Base-by-base conservation (phyloP, 164 flowering plant genomes). In the Nymphaea thermarum region DNA sequence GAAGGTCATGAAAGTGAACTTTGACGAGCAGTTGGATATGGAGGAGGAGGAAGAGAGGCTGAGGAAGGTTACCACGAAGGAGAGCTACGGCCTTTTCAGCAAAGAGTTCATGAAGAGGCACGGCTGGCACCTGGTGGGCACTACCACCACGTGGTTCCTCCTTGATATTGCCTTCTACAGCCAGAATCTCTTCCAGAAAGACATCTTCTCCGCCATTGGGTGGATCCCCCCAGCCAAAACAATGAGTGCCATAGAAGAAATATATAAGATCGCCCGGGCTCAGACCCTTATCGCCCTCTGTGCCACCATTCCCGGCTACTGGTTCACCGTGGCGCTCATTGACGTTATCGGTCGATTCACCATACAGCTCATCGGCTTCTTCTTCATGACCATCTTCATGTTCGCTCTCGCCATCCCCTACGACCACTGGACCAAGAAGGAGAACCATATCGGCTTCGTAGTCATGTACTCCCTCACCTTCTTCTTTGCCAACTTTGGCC, bases 171-270 rank as follows among this genome's bases (percentile, higher is more conserved):
- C 72, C 62, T 70, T 44, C 45, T 70, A 70, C 72, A 70, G 72
- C 72, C 72, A 70, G 63, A 70, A 70, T 43, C 67, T 70, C 25
- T 71, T 71, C 66, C 74, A 71, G 47, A 71, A 71, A 51, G 74
- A 71, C 43, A 71, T 71, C 70, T 71, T 71, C 65, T 14, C 16
- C 16, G 74, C 74, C 3, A 53, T 62, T 5, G 74, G 74, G 42
- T 71, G 74, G 74, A 62, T 71, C 70, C 70, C 70, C 5, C 11
- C 43, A 4, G 62, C 70, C 8, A 25, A 63, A 2, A 66, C 74
- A 44, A 71, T 71, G 74, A 67, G 62, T 18, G 74, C 70, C 12
- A 47, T 71, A 15, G 70, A 71, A 6, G 74, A 71, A 43, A 66
- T 71, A 2, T 71, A 41, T 63, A 6, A 42, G 25, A 71, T 71